A percentile compares a stretch with the other conserved stretches of the same genome.
These are phyloP conservation scores for Cucumis sativus DNA, from an alignment of 306 rosid species.

Conservation along the genomic window Cucumber_9930_V3 NC_026657.2:34061001-34061500, in stretches of 20 bases:
- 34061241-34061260: background rate
- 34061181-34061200: background rate
- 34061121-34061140: background rate
- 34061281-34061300: background rate
- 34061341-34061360: background rate
- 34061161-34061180: background rate
- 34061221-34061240: background rate
- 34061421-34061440: background rate
- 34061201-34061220: background rate
- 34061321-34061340: background rate
- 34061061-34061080: background rate
- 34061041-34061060: slow-evolving; percentile 35
- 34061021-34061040: slow-evolving; percentile 97
- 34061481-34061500: background rate
- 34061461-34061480: background rate
- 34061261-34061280: background rate
- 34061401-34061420: background rate
- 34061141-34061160: background rate
- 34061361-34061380: background rate
- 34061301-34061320: background rate
- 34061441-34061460: background rate
- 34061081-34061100: background rate
- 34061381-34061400: background rate
- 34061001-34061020: slow-evolving; percentile 84
- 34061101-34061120: background rate